Base-by-base conservation (phyloP, 129 eudicot species). In the Flaveria brownii region DNA sequence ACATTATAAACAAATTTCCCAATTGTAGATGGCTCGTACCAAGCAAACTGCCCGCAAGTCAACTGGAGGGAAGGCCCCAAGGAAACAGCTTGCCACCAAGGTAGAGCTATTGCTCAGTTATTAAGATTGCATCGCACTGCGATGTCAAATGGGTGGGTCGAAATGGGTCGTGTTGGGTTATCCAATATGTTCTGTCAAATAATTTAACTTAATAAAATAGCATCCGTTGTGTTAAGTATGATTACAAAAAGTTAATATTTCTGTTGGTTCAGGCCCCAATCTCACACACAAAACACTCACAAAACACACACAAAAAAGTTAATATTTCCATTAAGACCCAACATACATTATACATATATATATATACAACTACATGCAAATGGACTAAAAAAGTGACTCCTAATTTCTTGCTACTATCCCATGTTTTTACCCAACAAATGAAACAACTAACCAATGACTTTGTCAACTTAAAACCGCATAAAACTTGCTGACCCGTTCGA, bases 71-170 rank as follows among this genome's bases (percentile, higher is more conserved):
- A 63, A 63, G 69, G 69, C 68, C 45, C 69, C 69, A 28, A 63
- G 69, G 69, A 63, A 63, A 63, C 69, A 63, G 5, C 69, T 63
- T 63, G 69, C 69, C 45, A 63, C 69, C 69, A 63, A 63, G 69
- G 69, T 63, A 56, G 10, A 52, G 20, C 22, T 49, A 47, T 47
- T 56, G 5, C 23, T 52, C 17, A 13, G n/a, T 52, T 52, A 6
- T 25, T 18, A 59, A 9, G 66, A 9, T 23, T 55, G 16, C 0
- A 23, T 23, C 23, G 12, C 5, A 0, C 16, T 59, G 39, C 4
- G n/a, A 39, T 59, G 39, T 60, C 16, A 60, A 60, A 60, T 10
- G n/a, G 62, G 30, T 26, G 15, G 30, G 63, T 56, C 9, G 14
- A 15, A 15, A 11, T 1, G 13, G 57, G 6, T 56, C 16, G 23